Evolutionary conservation across 2,329 filamentous ascomycete genomes (phyloP).

Genomic region (Penicillium verrucosum): DNA sequence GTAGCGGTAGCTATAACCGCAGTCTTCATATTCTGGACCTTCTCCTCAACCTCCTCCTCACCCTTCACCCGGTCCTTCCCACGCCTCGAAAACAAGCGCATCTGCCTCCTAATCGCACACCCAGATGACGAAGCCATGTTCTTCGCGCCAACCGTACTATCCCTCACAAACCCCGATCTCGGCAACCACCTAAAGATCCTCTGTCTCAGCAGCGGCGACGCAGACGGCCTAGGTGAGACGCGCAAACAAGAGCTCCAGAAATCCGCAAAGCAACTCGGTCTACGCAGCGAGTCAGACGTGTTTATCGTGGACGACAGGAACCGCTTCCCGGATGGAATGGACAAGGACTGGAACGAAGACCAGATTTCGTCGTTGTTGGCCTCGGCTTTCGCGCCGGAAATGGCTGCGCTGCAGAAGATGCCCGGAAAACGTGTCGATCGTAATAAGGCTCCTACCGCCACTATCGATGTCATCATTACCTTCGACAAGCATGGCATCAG

Average conservation of each 20-base stretch:
- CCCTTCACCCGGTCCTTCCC: constrained; percentile 49
- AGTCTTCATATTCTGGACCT: constrained; percentile 44
- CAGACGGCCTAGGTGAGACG: constrained; percentile 79
- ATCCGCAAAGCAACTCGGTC: constrained; percentile 72
- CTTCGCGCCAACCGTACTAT: constrained; percentile 83
- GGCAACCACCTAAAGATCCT: constrained; percentile 93
- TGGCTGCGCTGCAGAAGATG: constrained; percentile 35
- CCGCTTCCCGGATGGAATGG: constrained; percentile 86
- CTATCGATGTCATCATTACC: constrained; percentile 80
- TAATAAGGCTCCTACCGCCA: constrained; percentile 46
- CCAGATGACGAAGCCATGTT: constrained; percentile 99
- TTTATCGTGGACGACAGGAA: constrained; percentile 77
- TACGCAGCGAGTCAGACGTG: constrained; percentile 72
- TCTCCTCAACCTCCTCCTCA: constrained; percentile 41
- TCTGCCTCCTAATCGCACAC: constrained; percentile 91
- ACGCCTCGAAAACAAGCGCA: constrained; percentile 72
- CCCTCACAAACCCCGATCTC: constrained; percentile 73
- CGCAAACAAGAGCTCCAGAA: constrained; percentile 79
- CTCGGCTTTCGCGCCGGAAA: constrained; percentile 68
- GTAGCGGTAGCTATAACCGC: constrained; percentile 38
- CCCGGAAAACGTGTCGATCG: constrained; percentile 31
- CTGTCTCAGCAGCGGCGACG: constrained; percentile 84
- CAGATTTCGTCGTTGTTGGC: constrained; percentile 69
- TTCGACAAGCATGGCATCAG: constrained; percentile 84
- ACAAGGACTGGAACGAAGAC: constrained; percentile 66